A percentile compares a stretch with the other conserved stretches of the same genome.
These are phyloP conservation scores for Handroanthus guayacan DNA, from an alignment of 257 asterid genomes.

Conservation along the genomic window DNA sequence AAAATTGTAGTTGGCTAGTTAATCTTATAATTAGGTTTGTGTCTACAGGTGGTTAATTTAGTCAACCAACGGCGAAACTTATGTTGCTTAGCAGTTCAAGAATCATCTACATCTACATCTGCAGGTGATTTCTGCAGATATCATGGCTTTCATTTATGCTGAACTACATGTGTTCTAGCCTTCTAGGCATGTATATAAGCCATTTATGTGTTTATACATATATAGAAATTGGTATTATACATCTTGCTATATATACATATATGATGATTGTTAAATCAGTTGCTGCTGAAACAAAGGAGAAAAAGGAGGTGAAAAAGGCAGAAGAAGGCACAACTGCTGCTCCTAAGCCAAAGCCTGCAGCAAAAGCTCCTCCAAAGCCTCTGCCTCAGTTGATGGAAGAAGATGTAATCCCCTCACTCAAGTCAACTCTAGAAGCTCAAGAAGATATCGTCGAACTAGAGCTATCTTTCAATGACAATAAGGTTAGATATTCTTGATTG, in stretches of 20 bases:
- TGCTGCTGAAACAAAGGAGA: slow-evolving; percentile 72
- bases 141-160: not conserved
- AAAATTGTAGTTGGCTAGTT: too few species aligned
- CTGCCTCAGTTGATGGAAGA: slow-evolving; percentile 84
- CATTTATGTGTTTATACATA: not conserved
- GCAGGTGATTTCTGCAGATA: slow-evolving; percentile 35
- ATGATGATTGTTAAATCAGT: slow-evolving; percentile 54
- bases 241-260: slow-evolving; percentile 3
- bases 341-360: slow-evolving; percentile 57
- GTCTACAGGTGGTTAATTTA: slow-evolving; percentile 37
- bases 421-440: slow-evolving; percentile 61
- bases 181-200: not conserved
- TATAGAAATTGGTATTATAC: slow-evolving; percentile 4
- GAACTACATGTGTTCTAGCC: not conserved
- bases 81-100: slow-evolving; percentile 52
- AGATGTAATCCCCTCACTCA: slow-evolving; percentile 78
- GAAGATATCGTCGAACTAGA: slow-evolving; percentile 61
- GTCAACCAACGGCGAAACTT: slow-evolving; percentile 30
- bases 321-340: slow-evolving; percentile 39
- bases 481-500: slow-evolving; percentile 43
- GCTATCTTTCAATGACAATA: slow-evolving; percentile 61
- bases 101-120: slow-evolving; percentile 50
- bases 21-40: not conserved
- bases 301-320: slow-evolving; percentile 44
- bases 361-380: slow-evolving; percentile 71